Evolutionary conservation across 2,329 filamentous ascomycete genomes (phyloP).

Genomic region (Neospermospora avenae): DNA sequence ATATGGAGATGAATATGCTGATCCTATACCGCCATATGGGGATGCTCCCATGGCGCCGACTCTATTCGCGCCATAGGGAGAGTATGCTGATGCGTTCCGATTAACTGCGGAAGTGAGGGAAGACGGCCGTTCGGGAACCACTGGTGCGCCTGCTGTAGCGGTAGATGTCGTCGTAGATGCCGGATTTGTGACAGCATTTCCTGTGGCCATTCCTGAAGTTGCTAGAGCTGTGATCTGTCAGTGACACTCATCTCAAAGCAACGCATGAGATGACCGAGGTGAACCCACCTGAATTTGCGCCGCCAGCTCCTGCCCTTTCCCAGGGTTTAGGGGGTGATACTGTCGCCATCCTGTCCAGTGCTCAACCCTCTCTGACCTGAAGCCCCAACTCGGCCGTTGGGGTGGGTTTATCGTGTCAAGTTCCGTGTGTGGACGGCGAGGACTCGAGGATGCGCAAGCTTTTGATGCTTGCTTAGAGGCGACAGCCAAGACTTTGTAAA

Average conservation of each 20-base stretch:
- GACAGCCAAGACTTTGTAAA: not conserved
- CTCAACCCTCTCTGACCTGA: conserved; percentile 8
- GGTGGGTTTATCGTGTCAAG: conserved; percentile 18
- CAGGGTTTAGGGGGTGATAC: conserved; percentile 95
- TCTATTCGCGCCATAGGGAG: conserved; percentile 55
- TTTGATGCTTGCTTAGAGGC: conserved; percentile 13
- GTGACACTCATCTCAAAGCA: conserved; percentile 12
- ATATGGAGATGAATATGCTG: conserved; percentile 52
- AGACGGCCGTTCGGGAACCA: conserved; percentile 76
- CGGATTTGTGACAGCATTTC: conserved; percentile 44
- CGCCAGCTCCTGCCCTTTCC: conserved; percentile 63
- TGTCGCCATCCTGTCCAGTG: conserved; percentile 40
- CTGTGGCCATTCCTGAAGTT: conserved; percentile 37
- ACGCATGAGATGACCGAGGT: conserved; percentile 4
- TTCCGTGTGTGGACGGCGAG: not conserved
- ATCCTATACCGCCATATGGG: conserved; percentile 36
- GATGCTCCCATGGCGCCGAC: conserved; percentile 47
- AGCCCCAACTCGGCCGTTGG: conserved; percentile 6
- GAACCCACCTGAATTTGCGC: conserved; percentile 32
- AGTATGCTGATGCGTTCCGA: conserved; percentile 83
- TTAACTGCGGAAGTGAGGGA: conserved; percentile 78
- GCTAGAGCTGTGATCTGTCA: conserved; percentile 10
- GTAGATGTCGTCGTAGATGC: conserved; percentile 37
- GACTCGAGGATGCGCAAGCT: conserved; percentile 8
- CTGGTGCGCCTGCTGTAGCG: conserved; percentile 50